Conservation (phyloP, 768 basidiomycete species). For the Leccinellum rugosiceps region DNA sequence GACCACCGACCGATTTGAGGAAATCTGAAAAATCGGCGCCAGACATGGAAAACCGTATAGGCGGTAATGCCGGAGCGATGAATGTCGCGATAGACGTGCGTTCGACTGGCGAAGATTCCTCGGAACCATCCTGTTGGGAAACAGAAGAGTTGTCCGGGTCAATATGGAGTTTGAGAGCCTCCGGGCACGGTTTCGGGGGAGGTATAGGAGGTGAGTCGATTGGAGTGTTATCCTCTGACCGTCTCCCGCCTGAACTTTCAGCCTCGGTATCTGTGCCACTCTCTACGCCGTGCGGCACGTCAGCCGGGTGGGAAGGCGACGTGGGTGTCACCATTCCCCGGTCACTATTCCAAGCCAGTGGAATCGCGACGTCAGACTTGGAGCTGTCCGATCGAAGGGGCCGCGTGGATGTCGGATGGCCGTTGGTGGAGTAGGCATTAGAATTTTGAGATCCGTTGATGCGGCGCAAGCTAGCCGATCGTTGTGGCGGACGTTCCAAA, state of each 20-base stretch:
- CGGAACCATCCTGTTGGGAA: constrained; percentile 38
- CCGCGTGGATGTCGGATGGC: constrained; percentile 3
- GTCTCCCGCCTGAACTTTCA: constrained; percentile 43
- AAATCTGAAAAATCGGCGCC: constrained; percentile 78
- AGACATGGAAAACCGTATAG: constrained; percentile 88
- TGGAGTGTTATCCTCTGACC: constrained; percentile 24
- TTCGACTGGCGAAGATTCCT: constrained; percentile 65
- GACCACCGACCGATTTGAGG: constrained; percentile 55
- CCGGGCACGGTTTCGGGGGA: constrained; percentile 42
- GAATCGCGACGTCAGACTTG: constrained; percentile 19
- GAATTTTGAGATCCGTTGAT: constrained; percentile 7
- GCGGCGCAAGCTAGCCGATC: constrained; percentile 30
- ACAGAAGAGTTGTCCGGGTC: constrained; percentile 15
- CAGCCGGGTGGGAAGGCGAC: constrained; percentile 61
- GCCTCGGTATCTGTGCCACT: constrained; percentile 72
- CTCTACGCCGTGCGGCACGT: constrained; percentile 71
- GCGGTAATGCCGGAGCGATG: constrained; percentile 84
- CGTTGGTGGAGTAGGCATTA: constrained; percentile 3
- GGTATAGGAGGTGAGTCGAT: constrained; percentile 37
- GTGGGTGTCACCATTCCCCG: constrained; percentile 35
- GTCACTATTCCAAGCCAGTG: constrained; percentile 21
- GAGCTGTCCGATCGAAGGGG: constrained; percentile 18
- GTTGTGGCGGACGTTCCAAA: constrained; percentile 34
- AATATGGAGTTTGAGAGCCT: constrained; percentile 27
- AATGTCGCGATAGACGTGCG: constrained; percentile 69